Evolutionary conservation across 345 rosid species (phyloP).

Genomic region (Citrus cavaleriei): DNA sequence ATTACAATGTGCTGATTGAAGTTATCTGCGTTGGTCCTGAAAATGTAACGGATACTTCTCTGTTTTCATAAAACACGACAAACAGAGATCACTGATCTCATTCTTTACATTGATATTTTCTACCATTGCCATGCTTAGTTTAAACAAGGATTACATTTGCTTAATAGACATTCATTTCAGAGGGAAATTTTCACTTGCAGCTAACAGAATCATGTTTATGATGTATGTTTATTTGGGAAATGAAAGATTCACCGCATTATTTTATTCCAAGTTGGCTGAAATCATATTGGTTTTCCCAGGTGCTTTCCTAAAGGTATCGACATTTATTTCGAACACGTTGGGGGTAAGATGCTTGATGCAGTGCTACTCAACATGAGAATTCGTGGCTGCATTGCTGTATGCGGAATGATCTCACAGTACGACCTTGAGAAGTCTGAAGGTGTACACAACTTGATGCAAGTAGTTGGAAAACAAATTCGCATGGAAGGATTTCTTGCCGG

Average conservation of each 20-base stretch:
- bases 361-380: too few species aligned
- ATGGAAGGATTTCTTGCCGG: too few species aligned
- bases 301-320: constrained; percentile 60
- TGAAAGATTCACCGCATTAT: neutral
- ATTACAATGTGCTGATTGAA: neutral
- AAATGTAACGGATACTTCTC: neutral
- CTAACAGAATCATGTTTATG: neutral
- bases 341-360: constrained; percentile 21
- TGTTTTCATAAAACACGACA: neutral
- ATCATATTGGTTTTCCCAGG: constrained; percentile 19
- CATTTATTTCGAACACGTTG: constrained; percentile 60
- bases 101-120: neutral
- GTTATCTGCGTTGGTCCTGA: neutral
- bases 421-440: too few species aligned
- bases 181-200: neutral
- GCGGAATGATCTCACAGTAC: too few species aligned
- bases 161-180: neutral
- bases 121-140: neutral
- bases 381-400: too few species aligned
- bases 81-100: neutral
- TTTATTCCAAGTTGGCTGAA: neutral
- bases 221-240: too few species aligned
- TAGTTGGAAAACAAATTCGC: too few species aligned
- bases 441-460: too few species aligned
- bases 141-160: too few species aligned